Evolutionary conservation across 2,329 filamentous ascomycete species (phyloP), one percentile per base, ranked within the genome.

Genomic region (Trichophyton mentagrophytes): DNA sequence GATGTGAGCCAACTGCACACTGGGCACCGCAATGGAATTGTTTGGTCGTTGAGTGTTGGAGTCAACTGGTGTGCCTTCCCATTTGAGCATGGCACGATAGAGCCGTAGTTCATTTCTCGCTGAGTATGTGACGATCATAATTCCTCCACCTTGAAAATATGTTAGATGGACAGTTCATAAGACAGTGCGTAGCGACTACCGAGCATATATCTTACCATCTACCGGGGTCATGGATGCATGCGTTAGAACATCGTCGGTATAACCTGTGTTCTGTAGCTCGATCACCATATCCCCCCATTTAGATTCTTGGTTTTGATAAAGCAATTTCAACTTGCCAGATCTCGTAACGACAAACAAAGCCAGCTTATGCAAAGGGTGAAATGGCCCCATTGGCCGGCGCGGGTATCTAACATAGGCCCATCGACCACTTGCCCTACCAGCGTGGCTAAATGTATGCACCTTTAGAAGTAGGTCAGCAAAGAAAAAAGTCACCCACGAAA

Each of bases 221-320:
- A 91, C 88, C 2, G 87, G 83, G 62, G 86, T 82, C 64, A 90
- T 78, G 44, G 88, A 82, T 9, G 89, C 89, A 74, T 95, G 90
- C 0, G 89, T 90, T 58, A 92, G 80, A n/a, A 89, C 72, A 65
- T 90, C 86, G 64, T 90, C 85, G 0, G 86, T 85, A 38, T 85
- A 85, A 30, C 84, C 80, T 61, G 89, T 80, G 64, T 84, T 85
- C 69, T 91, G 88, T 40, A 95, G 74, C 64, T 92, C 87, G n/a
- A 86, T 77, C 2, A 81, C 82, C 0, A 84, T 82, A 69, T 95
- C 88, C 63, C 86, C 82, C 74, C 89, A 86, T 66, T 83, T 83
- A 61, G 79, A 82, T 70, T 85, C 89, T 49, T 83, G 85, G 65
- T 91, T 88, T 46, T 88, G 83, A 75, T 86, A 96, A 57, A 91